Percentiles rank a stretch among this genome's conserved stretches.
Evolutionary conservation across 73 alveolate species (phyloP).

Genomic region (Diophrys appendiculata): DNA sequence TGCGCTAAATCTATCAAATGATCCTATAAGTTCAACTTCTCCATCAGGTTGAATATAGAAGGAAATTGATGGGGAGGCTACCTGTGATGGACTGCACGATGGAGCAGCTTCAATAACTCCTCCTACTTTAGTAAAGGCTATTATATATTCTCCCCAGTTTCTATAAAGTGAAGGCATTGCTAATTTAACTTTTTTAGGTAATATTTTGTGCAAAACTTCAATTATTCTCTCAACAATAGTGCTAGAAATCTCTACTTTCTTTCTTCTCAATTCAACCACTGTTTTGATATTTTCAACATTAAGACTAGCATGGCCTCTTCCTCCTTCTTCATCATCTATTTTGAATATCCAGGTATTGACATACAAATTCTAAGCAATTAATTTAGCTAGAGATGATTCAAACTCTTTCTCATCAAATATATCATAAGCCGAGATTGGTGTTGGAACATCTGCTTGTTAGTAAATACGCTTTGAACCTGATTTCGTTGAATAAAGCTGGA

Average conservation of each 20-base stretch:
- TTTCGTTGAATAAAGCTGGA: constrained; percentile 46
- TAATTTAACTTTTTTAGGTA: constrained; percentile 62
- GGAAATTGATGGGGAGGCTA: constrained; percentile 70
- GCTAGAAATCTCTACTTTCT: constrained; percentile 60
- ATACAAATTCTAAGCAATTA: constrained; percentile 56
- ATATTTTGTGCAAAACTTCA: constrained; percentile 53
- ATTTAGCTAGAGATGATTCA: constrained; percentile 53
- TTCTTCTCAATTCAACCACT: constrained; percentile 57
- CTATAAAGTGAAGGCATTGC: constrained; percentile 54
- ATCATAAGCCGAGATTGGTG: constrained; percentile 74
- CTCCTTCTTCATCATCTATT: constrained; percentile 72
- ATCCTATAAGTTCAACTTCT: constrained; percentile 60
- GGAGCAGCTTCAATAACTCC: constrained; percentile 81
- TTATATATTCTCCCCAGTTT: constrained; percentile 67
- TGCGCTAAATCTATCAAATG: constrained; percentile 69
- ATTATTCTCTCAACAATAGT: constrained; percentile 37
- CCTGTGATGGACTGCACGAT: constrained; percentile 39
- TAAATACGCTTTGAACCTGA: constrained; percentile 66
- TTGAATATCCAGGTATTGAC: constrained; percentile 70
- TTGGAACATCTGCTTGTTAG: constrained; percentile 64
- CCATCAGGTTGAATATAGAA: constrained; percentile 77
- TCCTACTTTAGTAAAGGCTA: constrained; percentile 58
- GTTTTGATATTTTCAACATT: constrained; percentile 57
- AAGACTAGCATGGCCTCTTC: constrained; percentile 75
- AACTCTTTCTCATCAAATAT: constrained; percentile 55